A percentile compares a stretch with the other conserved stretches of the same genome.
These are phyloP conservation scores for Hericium alpestre DNA, from an alignment of 768 basidiomycete species.

Conservation along the genomic window DNA sequence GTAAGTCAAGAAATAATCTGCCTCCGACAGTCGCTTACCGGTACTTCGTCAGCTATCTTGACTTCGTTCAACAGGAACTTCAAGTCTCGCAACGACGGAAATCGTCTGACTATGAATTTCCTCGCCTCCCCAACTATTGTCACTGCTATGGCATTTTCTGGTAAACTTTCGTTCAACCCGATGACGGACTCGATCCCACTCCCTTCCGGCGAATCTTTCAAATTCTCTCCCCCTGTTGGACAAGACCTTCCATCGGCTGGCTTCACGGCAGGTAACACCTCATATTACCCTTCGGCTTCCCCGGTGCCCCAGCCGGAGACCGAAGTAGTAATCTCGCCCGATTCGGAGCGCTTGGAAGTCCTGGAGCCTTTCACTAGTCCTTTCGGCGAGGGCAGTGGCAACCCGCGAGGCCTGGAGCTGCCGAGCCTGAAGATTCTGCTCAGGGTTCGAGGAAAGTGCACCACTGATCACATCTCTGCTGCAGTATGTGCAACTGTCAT, in stretches of 20 bases:
- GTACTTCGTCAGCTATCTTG: constrained; percentile 57
- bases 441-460: constrained; percentile 95
- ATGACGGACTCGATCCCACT: constrained; percentile 60
- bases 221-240: constrained; percentile 75
- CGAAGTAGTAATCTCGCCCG: constrained; percentile 62
- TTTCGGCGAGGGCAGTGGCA: constrained; percentile 39
- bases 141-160: constrained; percentile 95
- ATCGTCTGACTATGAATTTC: constrained; percentile 92
- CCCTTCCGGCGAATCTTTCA: constrained; percentile 69
- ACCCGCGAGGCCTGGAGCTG: constrained; percentile 57
- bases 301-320: constrained; percentile 72
- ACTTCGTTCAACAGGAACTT: constrained; percentile 96
- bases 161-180: constrained; percentile 89
- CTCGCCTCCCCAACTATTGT: constrained; percentile 94
- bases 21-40: constrained; percentile 6
- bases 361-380: constrained; percentile 77
- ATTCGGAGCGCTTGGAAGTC: constrained; percentile 78
- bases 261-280: constrained; percentile 63
- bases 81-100: constrained; percentile 96
- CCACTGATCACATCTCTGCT: constrained; percentile 97
- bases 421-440: constrained; percentile 76
- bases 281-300: constrained; percentile 66
- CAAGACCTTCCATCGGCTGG: constrained; percentile 76
- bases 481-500: constrained; percentile 38
- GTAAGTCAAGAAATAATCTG: constrained; percentile 28